These are phyloP conservation scores for sweet orange (Citrus sinensis) DNA, from an alignment of 345 rosid species.

Conservation along the genomic window DNA sequence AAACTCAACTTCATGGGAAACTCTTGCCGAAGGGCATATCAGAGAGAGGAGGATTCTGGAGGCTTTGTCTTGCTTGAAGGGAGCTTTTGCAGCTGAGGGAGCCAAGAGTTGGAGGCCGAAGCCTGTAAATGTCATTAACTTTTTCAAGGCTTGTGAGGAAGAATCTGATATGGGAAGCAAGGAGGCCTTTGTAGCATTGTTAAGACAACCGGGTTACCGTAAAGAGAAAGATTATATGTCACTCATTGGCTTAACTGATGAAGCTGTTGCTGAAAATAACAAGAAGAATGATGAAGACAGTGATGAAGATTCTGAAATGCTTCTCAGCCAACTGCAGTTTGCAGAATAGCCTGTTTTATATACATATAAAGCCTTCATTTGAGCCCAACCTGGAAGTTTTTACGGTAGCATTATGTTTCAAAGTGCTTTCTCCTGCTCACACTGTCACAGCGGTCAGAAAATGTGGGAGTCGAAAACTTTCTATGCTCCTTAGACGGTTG, in stretches of 20 bases:
- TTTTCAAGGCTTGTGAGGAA: slow-evolving; percentile 64
- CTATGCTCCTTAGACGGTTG: not conserved
- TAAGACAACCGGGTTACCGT: slow-evolving; percentile 56
- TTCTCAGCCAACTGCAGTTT: slow-evolving; percentile 47
- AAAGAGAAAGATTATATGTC: slow-evolving; percentile 48
- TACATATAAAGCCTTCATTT: not conserved
- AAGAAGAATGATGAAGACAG: slow-evolving; percentile 1
- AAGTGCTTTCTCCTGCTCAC: not conserved
- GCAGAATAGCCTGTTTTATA: slow-evolving; percentile 34
- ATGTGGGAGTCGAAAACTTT: not conserved
- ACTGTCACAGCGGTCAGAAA: not conserved
- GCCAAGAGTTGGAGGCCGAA: slow-evolving; percentile 74
- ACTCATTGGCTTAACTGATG: slow-evolving; percentile 34
- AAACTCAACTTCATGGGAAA: slow-evolving; percentile 77
- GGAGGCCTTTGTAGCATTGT: slow-evolving; percentile 47
- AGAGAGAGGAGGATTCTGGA: slow-evolving; percentile 45
- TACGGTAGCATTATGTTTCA: not conserved
- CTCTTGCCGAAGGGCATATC: slow-evolving; percentile 67
- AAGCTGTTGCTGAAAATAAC: not conserved
- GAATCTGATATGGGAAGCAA: slow-evolving; percentile 47
- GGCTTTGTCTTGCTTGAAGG: slow-evolving; percentile 59
- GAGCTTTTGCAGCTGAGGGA: slow-evolving; percentile 55
- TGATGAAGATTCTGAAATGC: slow-evolving; percentile 29
- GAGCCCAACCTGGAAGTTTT: slow-evolving; percentile 1
- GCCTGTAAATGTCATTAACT: slow-evolving; percentile 42